Conservation (phyloP, 441 rosid genomes). For the Omphalea diandra region DNA sequence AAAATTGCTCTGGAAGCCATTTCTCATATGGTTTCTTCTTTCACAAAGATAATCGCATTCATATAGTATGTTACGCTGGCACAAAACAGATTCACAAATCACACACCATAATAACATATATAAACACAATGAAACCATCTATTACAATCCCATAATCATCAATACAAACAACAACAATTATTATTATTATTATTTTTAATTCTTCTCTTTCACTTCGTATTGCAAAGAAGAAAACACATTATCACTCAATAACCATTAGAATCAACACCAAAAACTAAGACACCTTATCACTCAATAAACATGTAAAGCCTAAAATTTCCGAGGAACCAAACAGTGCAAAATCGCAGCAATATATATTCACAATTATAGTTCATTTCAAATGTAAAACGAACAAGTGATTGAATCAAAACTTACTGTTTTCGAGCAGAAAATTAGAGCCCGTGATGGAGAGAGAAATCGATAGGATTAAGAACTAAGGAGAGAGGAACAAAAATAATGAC, state of each 20-base stretch:
- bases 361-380: neutral
- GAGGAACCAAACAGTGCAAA: neutral
- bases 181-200: no score
- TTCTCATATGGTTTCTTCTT: constrained; percentile 24
- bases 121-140: neutral
- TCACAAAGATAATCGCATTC: constrained; percentile 25
- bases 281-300: no score
- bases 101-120: neutral
- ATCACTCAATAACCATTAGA: no score
- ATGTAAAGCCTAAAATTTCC: no score
- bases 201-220: neutral
- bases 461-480: no score
- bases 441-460: neutral
- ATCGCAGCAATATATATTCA: no score
- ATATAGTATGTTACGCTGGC: constrained; percentile 25
- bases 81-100: constrained; percentile 16
- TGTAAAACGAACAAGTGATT: neutral
- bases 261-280: no score
- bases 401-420: neutral
- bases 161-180: neutral
- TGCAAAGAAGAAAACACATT: no score
- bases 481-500: neutral
- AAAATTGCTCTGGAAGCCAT: constrained; percentile 82
- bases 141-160: neutral
- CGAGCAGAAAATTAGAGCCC: neutral